phyloP scores from a whole-genome alignment of 2,329 filamentous ascomycete species.

The Zopfia rhizophila region DNA sequence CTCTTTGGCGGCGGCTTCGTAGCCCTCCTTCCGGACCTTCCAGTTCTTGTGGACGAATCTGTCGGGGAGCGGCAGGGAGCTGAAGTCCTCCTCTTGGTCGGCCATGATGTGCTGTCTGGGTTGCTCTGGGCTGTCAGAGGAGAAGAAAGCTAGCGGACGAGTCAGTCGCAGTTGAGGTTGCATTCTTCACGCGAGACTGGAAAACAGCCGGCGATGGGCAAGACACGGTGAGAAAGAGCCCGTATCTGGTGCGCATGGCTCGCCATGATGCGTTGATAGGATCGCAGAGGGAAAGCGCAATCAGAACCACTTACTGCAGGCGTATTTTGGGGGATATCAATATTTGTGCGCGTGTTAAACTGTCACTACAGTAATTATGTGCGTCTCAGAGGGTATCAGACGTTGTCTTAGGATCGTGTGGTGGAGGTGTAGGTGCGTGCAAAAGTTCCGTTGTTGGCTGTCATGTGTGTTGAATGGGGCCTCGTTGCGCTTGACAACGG shows the following conservation, averaged over 20 bases:
- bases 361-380: too few relatives aligned
- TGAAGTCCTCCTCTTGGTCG: conserved; percentile 84
- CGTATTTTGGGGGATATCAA: too few relatives aligned
- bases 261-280: background rate
- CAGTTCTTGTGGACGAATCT: conserved; percentile 92
- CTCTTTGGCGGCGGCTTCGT: conserved; percentile 89
- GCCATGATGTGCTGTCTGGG: conserved; percentile 67
- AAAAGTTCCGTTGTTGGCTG: too few relatives aligned
- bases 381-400: too few relatives aligned
- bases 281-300: conserved; percentile 1
- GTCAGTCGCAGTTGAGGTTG: conserved; percentile 13
- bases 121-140: conserved; percentile 17
- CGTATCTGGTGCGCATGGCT: background rate
- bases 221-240: background rate
- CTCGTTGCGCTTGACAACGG: background rate
- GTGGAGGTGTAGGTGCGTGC: too few relatives aligned
- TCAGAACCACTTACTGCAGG: too few relatives aligned
- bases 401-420: too few relatives aligned
- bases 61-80: conserved; percentile 79
- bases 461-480: too few relatives aligned
- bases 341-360: too few relatives aligned
- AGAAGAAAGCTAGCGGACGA: conserved; percentile 10
- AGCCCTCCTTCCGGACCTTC: conserved; percentile 96
- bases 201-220: background rate
- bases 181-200: too few relatives aligned